Conservation (phyloP, 345 rosid species). For the Cardiospermum halicacabum region DNA sequence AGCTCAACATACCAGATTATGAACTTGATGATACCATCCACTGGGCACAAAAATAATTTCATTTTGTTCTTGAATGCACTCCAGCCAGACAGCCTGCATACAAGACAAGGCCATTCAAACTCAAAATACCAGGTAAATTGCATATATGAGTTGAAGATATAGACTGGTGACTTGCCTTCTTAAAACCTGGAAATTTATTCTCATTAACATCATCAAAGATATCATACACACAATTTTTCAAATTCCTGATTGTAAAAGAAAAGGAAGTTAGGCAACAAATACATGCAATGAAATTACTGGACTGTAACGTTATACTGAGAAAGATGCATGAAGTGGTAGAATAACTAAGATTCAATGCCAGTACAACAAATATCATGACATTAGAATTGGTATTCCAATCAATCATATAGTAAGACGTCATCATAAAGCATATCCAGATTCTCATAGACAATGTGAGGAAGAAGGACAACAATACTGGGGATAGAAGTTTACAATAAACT, state of each 20-base stretch:
- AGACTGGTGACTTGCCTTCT: constrained; percentile 39
- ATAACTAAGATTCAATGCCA: background rate
- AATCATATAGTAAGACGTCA: background rate
- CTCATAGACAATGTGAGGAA: background rate
- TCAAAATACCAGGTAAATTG: constrained; percentile 15
- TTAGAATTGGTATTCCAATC: background rate
- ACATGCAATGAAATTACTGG: background rate
- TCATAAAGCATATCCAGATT: background rate
- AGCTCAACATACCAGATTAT: constrained; percentile 57
- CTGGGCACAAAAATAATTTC: constrained; percentile 87
- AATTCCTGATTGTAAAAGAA: constrained; percentile 44
- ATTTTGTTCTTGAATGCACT: constrained; percentile 66
- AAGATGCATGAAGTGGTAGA: background rate
- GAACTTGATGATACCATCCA: constrained; percentile 99
- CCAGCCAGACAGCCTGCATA: constrained; percentile 77
- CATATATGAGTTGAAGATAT: constrained; percentile 11
- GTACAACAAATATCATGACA: background rate
- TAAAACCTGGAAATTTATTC: constrained; percentile 66
- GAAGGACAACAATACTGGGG: background rate
- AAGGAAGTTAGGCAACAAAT: constrained; percentile 3
- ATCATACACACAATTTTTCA: constrained; percentile 58
- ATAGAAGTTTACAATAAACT: background rate
- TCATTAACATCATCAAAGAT: constrained; percentile 61
- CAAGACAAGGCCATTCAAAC: constrained; percentile 15
- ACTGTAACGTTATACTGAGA: background rate